Evolutionary conservation across 225 moss, liverwort and hornwort species (phyloP), one percentile per base, ranked within the genome.

Genomic region (Climacium dendroides): DNA sequence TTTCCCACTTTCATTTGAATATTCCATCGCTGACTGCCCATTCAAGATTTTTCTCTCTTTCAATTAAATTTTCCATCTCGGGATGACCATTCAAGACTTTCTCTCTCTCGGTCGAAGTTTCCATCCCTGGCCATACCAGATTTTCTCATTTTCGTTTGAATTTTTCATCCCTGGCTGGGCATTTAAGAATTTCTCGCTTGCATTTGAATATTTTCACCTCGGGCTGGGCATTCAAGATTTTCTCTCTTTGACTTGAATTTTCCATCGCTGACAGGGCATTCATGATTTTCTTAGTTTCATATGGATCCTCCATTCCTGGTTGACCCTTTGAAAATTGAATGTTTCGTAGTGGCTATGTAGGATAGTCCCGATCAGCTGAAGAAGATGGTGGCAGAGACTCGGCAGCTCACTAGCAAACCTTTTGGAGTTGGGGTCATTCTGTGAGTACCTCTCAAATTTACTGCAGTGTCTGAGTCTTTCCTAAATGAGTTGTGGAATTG

Each of bases 401-500:
- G 97, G 79, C 83, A 92, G 91, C 91, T 95, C 53, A 99, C 97
- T 24, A 77, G 87, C 84, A 91, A 95, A 81, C 96, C 96, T 14
- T 99, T 99, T 87, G 99, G 96, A 60, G 79, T 99, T 32, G 96
- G 89, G 22, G 76, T 97, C 76, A 89, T 99, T 53, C 89, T 99
- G 92, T 81, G 66, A 89, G 83, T 93, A 86, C 22, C 52, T 80
- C 94, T 72, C 77, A 32, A 66, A 34, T 77, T 39, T 39, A 90
- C 29, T 90, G 43, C 20, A 12, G 17, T 60, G 37, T 19, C 64
- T 77, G 41, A 22, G 41, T 34, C 18, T 43, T 81, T 66, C 7
- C 22, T 32, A 43, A 34, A 37, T 24, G 72, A 45, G 45, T 45
- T 35, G 12, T 35, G 61, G 50, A 45, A 59, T 73, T 34, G 59